Conservation (phyloP, 257 asterid genomes). For the Voacanga thouarsii region DNA sequence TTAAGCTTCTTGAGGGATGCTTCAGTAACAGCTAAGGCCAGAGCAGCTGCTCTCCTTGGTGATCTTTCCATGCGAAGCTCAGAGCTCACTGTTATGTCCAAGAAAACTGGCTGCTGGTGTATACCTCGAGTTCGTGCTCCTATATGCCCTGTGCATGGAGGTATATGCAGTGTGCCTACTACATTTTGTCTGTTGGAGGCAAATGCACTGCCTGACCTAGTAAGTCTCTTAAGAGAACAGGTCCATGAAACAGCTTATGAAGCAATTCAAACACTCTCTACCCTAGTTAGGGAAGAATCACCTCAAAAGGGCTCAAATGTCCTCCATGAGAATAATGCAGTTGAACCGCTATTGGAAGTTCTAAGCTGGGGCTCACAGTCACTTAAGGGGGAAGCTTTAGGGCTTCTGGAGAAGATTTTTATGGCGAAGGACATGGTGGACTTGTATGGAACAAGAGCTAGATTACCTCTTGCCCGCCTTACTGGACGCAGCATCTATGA, state of each 20-base stretch:
- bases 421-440: slow-evolving; percentile 54
- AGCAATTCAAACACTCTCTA: slow-evolving; percentile 63
- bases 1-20: slow-evolving; percentile 38
- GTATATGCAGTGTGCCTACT: slow-evolving; percentile 32
- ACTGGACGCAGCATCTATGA: slow-evolving; percentile 45
- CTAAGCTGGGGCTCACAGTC: slow-evolving; percentile 60
- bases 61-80: slow-evolving; percentile 61
- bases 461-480: slow-evolving; percentile 38
- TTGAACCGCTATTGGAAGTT: slow-evolving; percentile 41
- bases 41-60: slow-evolving; percentile 61
- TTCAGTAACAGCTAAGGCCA: slow-evolving; percentile 46
- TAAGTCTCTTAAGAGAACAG: slow-evolving; percentile 32
- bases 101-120: slow-evolving; percentile 26
- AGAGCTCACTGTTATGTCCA: slow-evolving; percentile 33
- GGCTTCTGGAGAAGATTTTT: slow-evolving; percentile 48
- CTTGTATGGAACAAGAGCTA: slow-evolving; percentile 39
- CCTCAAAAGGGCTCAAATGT: slow-evolving; percentile 54
- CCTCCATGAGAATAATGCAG: slow-evolving; percentile 43
- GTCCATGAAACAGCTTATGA: slow-evolving; percentile 59
- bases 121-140: slow-evolving; percentile 20
- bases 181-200: slow-evolving; percentile 56
- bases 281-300: slow-evolving; percentile 55
- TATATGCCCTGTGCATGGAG: slow-evolving; percentile 49
- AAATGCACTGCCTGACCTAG: slow-evolving; percentile 43
- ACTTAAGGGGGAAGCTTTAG: slow-evolving; percentile 49